Conservation (phyloP, 2,329 filamentous ascomycete species). For the Macroventuria anomochaeta region DNA sequence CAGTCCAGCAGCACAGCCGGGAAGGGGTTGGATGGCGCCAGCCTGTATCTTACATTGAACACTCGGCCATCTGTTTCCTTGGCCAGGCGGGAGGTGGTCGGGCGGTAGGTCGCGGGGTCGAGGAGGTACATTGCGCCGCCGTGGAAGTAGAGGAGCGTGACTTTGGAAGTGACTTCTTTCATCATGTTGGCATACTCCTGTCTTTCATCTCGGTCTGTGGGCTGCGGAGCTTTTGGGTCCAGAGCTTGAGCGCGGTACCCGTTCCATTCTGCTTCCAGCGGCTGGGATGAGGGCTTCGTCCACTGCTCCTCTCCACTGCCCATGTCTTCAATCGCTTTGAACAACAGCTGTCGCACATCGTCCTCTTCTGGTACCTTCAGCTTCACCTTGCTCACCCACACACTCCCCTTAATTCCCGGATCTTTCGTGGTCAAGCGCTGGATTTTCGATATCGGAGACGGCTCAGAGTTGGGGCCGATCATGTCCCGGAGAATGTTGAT, state of each 20-base stretch:
- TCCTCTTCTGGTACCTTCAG: constrained; percentile 65
- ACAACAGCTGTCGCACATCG: constrained; percentile 61
- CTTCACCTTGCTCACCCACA: constrained; percentile 80
- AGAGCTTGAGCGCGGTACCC: constrained; percentile 66
- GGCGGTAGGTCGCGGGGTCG: constrained; percentile 72
- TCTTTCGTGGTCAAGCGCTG: constrained; percentile 71
- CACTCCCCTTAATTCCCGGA: constrained; percentile 73
- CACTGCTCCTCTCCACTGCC: constrained; percentile 46
- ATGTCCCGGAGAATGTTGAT: constrained; percentile 70
- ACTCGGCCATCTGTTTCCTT: constrained; percentile 70
- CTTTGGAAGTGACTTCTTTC: constrained; percentile 67
- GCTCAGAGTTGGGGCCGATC: constrained; percentile 36
- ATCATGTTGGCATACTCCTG: constrained; percentile 72
- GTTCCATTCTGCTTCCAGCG: constrained; percentile 78
- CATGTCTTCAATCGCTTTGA: constrained; percentile 64
- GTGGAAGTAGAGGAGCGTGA: constrained; percentile 76
- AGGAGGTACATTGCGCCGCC: constrained; percentile 77
- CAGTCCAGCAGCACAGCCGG: constrained; percentile 76
- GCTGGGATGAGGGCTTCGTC: constrained; percentile 58
- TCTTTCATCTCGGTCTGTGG: constrained; percentile 62
- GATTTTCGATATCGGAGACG: constrained; percentile 37
- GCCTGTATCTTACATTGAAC: constrained; percentile 75
- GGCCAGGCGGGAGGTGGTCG: constrained; percentile 65
- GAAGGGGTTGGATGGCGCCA: constrained; percentile 77
- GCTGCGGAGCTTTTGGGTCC: constrained; percentile 56